A percentile compares a stretch with the other conserved stretches of the same genome.
Conservation (phyloP, 768 basidiomycete species). For the Clathrus columnatus region DNA sequence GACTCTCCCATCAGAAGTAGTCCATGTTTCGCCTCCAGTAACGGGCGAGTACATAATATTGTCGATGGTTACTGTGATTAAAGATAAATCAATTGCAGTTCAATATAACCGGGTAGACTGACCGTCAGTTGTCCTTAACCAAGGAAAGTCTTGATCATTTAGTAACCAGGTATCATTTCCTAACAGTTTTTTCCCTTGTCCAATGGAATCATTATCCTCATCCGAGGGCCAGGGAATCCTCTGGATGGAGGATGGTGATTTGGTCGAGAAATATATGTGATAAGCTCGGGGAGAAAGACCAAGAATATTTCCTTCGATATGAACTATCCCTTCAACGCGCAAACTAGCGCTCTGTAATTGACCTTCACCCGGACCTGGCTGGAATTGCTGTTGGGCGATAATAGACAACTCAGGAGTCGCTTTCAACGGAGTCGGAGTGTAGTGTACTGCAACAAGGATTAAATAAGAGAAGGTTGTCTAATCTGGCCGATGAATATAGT, state of each 20-base stretch:
- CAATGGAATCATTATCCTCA: slow-evolving; percentile 31
- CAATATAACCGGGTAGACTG: slow-evolving; percentile 15
- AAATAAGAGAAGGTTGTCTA: slow-evolving; percentile 79
- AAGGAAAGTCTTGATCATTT: slow-evolving; percentile 56
- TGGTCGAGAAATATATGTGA: slow-evolving; percentile 66
- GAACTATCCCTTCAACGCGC: slow-evolving; percentile 74
- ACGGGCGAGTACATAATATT: slow-evolving; percentile 51
- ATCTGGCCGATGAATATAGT: slow-evolving; percentile 3
- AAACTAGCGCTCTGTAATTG: slow-evolving; percentile 60
- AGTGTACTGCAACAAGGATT: slow-evolving; percentile 61
- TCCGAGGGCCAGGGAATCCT: slow-evolving; percentile 74
- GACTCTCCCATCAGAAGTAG: slow-evolving; percentile 75
- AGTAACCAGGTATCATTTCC: slow-evolving; percentile 65
- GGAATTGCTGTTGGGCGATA: slow-evolving; percentile 54
- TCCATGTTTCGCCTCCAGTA: slow-evolving; percentile 69
- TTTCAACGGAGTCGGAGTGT: slow-evolving; percentile 43
- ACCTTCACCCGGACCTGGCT: slow-evolving; percentile 76
- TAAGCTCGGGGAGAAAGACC: slow-evolving; percentile 71
- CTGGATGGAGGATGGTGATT: slow-evolving; percentile 66
- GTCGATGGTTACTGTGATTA: slow-evolving; percentile 47
- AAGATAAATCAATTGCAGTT: neutral
- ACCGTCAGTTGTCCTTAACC: slow-evolving; percentile 74
- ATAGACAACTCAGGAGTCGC: slow-evolving; percentile 42
- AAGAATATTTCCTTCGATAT: slow-evolving; percentile 49
- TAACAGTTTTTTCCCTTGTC: slow-evolving; percentile 23